phyloP scores from a whole-genome alignment of 257 asterid species.

The Linderniella brevidens region DNA sequence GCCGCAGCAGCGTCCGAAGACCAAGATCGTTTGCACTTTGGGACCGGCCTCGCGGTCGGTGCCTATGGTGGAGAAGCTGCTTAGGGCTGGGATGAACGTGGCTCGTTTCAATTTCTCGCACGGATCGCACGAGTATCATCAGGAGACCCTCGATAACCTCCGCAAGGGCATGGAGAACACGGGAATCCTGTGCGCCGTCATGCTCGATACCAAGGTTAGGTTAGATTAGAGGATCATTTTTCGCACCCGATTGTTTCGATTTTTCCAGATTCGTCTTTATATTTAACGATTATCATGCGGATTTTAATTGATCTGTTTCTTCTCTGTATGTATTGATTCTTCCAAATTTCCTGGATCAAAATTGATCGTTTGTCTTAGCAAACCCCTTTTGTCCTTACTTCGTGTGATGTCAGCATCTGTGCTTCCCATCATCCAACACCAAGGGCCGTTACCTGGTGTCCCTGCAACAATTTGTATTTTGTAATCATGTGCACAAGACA shows the following conservation, averaged over 20 bases:
- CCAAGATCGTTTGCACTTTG: conserved; percentile 61
- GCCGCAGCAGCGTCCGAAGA: conserved; percentile 28
- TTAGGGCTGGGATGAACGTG: conserved; percentile 61
- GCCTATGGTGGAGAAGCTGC: conserved; percentile 53
- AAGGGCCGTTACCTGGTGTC: no score
- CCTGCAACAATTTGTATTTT: no score
- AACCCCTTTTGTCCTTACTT: not conserved
- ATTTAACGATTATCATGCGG: no score
- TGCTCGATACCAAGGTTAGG: conserved; percentile 59
- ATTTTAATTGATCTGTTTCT: no score
- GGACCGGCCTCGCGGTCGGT: conserved; percentile 71
- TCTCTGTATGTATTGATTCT: no score
- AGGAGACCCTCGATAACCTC: conserved; percentile 63
- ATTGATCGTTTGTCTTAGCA: no score
- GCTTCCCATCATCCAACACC: no score
- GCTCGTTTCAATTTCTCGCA: conserved; percentile 70
- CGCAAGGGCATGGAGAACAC: conserved; percentile 53
- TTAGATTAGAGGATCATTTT: no score
- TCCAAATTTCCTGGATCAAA: no score
- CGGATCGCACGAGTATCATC: conserved; percentile 60
- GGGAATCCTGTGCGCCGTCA: conserved; percentile 62
- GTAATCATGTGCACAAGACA: no score
- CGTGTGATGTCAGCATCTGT: not conserved
- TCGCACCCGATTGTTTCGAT: not conserved
- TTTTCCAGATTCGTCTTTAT: not conserved